phyloP scores from a whole-genome alignment of 139 green algal species.

The Ettlia oleoabundans region DNA sequence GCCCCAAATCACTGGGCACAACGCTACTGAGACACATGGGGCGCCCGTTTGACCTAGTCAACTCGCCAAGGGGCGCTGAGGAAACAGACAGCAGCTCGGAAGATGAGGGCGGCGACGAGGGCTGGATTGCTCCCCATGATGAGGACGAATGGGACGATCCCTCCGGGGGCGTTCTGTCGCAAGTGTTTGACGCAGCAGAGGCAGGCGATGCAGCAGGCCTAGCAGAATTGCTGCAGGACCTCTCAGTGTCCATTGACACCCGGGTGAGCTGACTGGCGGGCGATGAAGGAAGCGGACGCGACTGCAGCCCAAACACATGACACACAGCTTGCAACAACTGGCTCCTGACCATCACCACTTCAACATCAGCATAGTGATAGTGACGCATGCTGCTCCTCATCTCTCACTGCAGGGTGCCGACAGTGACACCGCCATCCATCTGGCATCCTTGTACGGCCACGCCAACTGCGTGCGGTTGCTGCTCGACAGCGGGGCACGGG shows the following conservation, averaged over 20 bases:
- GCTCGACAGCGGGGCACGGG: conserved; percentile 19
- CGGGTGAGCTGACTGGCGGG: neutral
- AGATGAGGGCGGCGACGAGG: neutral
- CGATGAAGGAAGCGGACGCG: neutral
- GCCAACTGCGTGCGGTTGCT: conserved; percentile 39
- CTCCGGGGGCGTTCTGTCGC: neutral
- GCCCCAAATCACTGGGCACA: no score
- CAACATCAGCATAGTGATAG: no score
- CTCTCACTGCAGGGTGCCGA: conserved; percentile 5
- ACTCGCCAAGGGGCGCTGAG: neutral
- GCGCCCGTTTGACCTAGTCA: neutral
- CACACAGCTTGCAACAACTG: neutral
- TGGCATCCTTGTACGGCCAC: conserved; percentile 44
- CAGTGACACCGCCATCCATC: conserved; percentile 42
- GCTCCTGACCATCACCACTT: neutral
- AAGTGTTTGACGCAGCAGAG: conserved; percentile 34
- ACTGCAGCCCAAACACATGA: no score
- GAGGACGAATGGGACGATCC: conserved; percentile 23
- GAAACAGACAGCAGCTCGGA: neutral
- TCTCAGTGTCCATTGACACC: conserved; percentile 34
- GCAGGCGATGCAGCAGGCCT: conserved; percentile 20
- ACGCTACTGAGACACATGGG: neutral
- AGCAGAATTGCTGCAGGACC: conserved; percentile 8
- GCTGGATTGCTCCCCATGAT: neutral
- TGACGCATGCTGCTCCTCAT: neutral